phyloP scores from a whole-genome alignment of 352 stramenopile species.

The Globisporangium takayamanum region DNA sequence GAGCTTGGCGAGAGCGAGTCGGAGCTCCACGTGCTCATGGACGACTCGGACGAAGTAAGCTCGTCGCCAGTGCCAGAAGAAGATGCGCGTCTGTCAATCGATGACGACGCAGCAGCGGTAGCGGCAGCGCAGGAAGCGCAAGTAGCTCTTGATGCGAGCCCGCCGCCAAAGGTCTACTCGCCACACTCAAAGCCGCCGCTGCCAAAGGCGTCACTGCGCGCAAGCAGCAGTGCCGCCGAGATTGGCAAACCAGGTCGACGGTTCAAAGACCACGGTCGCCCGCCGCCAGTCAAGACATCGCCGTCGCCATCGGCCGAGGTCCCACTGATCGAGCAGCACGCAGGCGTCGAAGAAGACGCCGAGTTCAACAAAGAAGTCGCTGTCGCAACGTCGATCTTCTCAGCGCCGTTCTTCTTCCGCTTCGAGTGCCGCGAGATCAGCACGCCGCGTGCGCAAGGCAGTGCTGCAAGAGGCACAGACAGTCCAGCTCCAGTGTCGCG shows the following conservation, averaged over 20 bases:
- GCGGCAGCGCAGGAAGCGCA: neutral
- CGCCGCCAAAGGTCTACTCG: constrained; percentile 5
- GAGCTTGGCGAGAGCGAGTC: constrained; percentile 48
- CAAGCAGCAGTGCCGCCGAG: neutral
- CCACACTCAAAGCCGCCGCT: constrained; percentile 13
- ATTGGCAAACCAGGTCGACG: constrained; percentile 1
- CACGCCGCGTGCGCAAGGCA: constrained; percentile 13
- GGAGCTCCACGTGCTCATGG: constrained; percentile 59
- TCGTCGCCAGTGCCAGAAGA: constrained; percentile 18
- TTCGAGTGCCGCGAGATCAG: constrained; percentile 73
- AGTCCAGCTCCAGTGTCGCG: neutral
- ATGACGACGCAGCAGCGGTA: neutral
- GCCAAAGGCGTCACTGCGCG: constrained; percentile 6
- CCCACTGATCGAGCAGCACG: constrained; percentile 25
- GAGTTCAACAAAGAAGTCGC: constrained; percentile 84
- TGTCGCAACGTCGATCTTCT: constrained; percentile 77
- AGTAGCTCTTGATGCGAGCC: neutral
- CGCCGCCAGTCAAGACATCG: constrained; percentile 23
- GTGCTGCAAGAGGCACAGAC: neutral
- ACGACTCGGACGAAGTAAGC: constrained; percentile 44
- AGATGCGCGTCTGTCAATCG: neutral
- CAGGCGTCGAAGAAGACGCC: constrained; percentile 56
- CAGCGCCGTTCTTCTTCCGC: constrained; percentile 78
- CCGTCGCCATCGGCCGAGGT: constrained; percentile 18
- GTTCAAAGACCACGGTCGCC: constrained; percentile 12